Base-by-base conservation (phyloP, 1,284 basidiomycete genomes). In the Athelia psychrophila region DNA sequence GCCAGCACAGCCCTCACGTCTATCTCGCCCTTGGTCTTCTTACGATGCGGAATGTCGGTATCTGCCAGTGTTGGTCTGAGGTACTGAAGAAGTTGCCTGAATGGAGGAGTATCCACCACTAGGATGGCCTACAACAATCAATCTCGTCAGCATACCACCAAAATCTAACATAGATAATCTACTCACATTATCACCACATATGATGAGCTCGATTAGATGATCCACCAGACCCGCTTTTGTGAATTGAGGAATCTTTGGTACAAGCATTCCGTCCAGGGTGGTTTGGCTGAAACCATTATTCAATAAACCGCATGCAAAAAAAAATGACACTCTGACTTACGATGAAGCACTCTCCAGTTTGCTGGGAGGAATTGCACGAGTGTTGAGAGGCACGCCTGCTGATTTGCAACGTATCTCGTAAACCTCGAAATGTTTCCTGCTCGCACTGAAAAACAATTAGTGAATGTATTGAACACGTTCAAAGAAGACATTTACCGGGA, bases 151-250 rank as follows among this genome's bases (percentile, higher is more conserved):
- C 18, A 46, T 36, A 10, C 36, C 5, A 50, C 19, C 48, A 3
- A 48, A 40, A n/a, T 35, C n/a, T 23, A 44, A 22, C 23, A 19
- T 30, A 18, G 24, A 42, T 36, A n/a, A n/a, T n/a, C n/a, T 44
- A 48, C 32, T 47, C 49, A 58, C 58, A 30, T 60, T 47, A 50
- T 58, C 23, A 44, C 59, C 57, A 35, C 12, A 35, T 35, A 35
- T n/a, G n/a, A 35, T 35, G 12, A 35, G n/a, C 33, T 35, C 33
- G 12, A 60, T 48, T 30, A 60, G 50, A 30, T 62, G 53, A 27
- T 62, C 59, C 16, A 57, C 44, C 30, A 62, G 47, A 9, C 60
- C 59, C n/a, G 32, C 50, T 3, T 50, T 51, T 13, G 55, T 51
- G 42, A 58, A 61, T n/a, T 54, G 16, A 3, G 54, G 53, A 18